These are phyloP conservation scores for Trametes elegans DNA, from an alignment of 768 basidiomycete species.

Conservation along the genomic window DNA sequence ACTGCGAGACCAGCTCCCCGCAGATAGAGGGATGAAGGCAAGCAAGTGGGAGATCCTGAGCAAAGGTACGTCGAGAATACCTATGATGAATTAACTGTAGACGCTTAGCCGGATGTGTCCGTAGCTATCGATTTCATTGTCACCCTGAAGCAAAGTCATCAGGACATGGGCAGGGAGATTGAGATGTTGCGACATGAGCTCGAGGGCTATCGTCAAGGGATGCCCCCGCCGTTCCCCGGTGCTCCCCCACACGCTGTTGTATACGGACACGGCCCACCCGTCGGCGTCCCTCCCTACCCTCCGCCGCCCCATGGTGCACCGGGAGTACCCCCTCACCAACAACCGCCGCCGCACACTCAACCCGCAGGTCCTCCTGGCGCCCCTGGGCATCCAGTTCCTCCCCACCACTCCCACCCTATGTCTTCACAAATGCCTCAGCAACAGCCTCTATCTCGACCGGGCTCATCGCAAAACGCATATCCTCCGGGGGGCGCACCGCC, in stretches of 20 bases:
- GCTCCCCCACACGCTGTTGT: slow-evolving; percentile 46
- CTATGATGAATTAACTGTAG: neutral
- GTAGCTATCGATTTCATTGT: slow-evolving; percentile 87
- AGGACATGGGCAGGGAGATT: slow-evolving; percentile 76
- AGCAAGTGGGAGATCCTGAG: slow-evolving; percentile 99
- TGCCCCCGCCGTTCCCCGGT: slow-evolving; percentile 45
- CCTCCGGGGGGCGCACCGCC: slow-evolving; percentile 36
- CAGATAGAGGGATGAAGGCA: slow-evolving; percentile 91
- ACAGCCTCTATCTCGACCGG: slow-evolving; percentile 49
- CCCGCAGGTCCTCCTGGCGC: slow-evolving; percentile 14
- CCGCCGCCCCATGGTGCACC: slow-evolving; percentile 45
- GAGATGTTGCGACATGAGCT: slow-evolving; percentile 78
- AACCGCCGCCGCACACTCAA: slow-evolving; percentile 26
- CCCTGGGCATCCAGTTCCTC: slow-evolving; percentile 33
- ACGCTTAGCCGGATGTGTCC: slow-evolving; percentile 4
- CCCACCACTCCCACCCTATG: slow-evolving; percentile 30
- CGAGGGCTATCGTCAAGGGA: slow-evolving; percentile 58
- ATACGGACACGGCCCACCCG: slow-evolving; percentile 44
- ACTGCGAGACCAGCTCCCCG: slow-evolving; percentile 87
- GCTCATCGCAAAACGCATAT: slow-evolving; percentile 54
- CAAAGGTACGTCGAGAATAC: slow-evolving; percentile 65
- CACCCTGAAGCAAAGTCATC: slow-evolving; percentile 72
- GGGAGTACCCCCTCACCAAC: slow-evolving; percentile 36
- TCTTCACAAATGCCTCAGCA: slow-evolving; percentile 35
- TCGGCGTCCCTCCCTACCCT: slow-evolving; percentile 30